Conservation (phyloP, 176 grass and related monocot species). For the Phoenix roebelenii region DNA sequence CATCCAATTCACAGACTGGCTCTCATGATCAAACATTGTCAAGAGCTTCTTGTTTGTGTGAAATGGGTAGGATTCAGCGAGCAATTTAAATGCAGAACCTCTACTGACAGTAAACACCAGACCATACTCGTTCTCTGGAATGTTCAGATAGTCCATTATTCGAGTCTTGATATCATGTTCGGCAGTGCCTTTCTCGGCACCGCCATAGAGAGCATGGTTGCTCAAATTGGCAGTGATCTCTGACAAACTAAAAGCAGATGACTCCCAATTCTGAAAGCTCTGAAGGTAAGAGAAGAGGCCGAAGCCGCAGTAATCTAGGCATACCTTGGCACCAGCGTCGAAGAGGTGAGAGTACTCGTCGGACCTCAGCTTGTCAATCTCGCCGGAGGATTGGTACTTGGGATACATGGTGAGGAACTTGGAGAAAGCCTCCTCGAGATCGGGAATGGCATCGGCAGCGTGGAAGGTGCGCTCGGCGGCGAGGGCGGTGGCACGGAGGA, state of each 20-base stretch:
- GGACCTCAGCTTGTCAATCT: slow-evolving; percentile 68
- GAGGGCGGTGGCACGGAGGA: slow-evolving; percentile 69
- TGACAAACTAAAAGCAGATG: slow-evolving; percentile 64
- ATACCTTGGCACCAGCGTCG: slow-evolving; percentile 55
- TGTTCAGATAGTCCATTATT: slow-evolving; percentile 99
- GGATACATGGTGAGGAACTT: slow-evolving; percentile 97
- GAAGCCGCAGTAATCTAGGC: slow-evolving; percentile 98
- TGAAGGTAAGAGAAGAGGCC: slow-evolving; percentile 93
- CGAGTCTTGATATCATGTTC: slow-evolving; percentile 71
- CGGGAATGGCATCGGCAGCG: slow-evolving; percentile 45
- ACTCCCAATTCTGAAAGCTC: slow-evolving; percentile 58
- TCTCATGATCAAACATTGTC: slow-evolving; percentile 98
- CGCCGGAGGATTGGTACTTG: slow-evolving; percentile 50
- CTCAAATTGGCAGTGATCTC: slow-evolving; percentile 91
- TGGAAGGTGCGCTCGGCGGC: slow-evolving; percentile 75
- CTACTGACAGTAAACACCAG: slow-evolving; percentile 91
- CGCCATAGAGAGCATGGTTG: slow-evolving; percentile 87
- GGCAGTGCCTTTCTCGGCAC: slow-evolving; percentile 61
- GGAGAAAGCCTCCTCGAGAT: slow-evolving; percentile 45
- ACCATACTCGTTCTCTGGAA: slow-evolving; percentile 86
- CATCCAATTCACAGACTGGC: slow-evolving; percentile 96
- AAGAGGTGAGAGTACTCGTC: slow-evolving; percentile 80
- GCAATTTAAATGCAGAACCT: slow-evolving; percentile 84
- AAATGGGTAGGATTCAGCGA: slow-evolving; percentile 93
- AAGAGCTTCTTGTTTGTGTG: slow-evolving; percentile 80